Evolutionary conservation across 1,139 yeast species (phyloP).

Genomic region (Nakaseomyces uthaithaninus): DNA sequence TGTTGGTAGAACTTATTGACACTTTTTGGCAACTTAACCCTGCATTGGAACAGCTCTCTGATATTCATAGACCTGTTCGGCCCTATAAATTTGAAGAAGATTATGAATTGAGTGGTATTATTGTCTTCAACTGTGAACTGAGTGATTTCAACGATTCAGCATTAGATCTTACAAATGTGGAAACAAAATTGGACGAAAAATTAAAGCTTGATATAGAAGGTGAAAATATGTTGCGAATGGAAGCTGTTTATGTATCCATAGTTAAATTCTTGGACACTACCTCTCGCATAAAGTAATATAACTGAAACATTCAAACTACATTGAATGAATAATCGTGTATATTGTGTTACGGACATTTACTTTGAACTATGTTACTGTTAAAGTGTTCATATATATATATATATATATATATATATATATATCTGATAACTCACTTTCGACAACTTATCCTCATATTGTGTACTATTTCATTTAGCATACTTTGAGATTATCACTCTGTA

Average conservation of each 20-base stretch:
- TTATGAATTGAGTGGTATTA: conserved; percentile 49
- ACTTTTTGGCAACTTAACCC: conserved; percentile 7
- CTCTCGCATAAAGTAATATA: no score
- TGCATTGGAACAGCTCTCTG: not conserved
- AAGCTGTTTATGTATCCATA: conserved; percentile 34
- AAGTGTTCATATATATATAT: no score
- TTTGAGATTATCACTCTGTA: no score
- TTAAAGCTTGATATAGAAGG: no score
- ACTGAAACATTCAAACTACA: no score
- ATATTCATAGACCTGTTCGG: conserved; percentile 35
- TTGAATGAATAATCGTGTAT: no score
- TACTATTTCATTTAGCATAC: no score
- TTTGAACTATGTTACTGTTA: no score
- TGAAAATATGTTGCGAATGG: conserved; percentile 33
- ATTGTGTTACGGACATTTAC: no score
- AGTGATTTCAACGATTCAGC: conserved; percentile 51
- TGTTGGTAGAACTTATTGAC: conserved; percentile 33
- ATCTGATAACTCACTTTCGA: no score
- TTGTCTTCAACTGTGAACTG: conserved; percentile 44
- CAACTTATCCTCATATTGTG: no score
- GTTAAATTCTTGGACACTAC: conserved; percentile 30
- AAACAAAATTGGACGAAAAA: not conserved
- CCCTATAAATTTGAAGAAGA: conserved; percentile 53
- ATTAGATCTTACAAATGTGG: conserved; percentile 18
- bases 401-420: no score